A percentile compares a stretch with the other conserved stretches of the same genome.
These are phyloP conservation scores for Haplosporangium sp. DNA, from an alignment of 371 early-diverging fungal species.

Conservation along the genomic window DNA sequence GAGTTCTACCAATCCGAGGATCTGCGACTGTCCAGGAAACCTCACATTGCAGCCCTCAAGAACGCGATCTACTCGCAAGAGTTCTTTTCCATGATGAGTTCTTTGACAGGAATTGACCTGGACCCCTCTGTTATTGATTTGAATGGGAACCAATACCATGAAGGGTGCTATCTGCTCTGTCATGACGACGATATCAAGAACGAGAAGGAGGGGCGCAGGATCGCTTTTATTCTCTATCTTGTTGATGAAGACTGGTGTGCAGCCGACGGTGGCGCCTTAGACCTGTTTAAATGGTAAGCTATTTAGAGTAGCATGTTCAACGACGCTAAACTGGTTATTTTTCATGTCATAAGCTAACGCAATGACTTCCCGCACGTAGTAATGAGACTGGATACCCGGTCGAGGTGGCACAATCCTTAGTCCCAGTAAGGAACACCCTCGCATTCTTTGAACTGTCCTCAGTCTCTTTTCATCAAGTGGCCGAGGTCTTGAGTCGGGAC, in stretches of 20 bases:
- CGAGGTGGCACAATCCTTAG: slow-evolving; percentile 55
- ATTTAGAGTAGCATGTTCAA: background rate
- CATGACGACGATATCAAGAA: slow-evolving; percentile 78
- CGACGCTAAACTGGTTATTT: background rate
- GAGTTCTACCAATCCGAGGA: slow-evolving; percentile 74
- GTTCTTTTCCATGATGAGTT: slow-evolving; percentile 65
- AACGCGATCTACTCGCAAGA: slow-evolving; percentile 61
- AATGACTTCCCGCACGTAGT: slow-evolving; percentile 3
- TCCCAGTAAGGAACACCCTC: slow-evolving; percentile 68
- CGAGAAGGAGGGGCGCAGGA: slow-evolving; percentile 66
- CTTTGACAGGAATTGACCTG: slow-evolving; percentile 64
- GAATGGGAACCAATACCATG: slow-evolving; percentile 70
- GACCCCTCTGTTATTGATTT: slow-evolving; percentile 63
- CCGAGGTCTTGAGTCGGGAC: slow-evolving; percentile 61
- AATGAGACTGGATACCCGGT: slow-evolving; percentile 58
- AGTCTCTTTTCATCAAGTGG: slow-evolving; percentile 73
- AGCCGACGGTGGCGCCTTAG: slow-evolving; percentile 70
- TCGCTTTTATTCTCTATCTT: slow-evolving; percentile 78
- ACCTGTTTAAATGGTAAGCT: slow-evolving; percentile 61
- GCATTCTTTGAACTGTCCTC: slow-evolving; percentile 72
- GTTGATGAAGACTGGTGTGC: slow-evolving; percentile 73
- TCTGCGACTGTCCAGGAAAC: slow-evolving; percentile 55
- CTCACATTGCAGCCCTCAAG: slow-evolving; percentile 59
- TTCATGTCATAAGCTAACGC: background rate
- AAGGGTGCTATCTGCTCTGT: slow-evolving; percentile 69